Base-by-base conservation (phyloP, 2,329 filamentous ascomycete species). In the Daldinia sp. region DNA sequence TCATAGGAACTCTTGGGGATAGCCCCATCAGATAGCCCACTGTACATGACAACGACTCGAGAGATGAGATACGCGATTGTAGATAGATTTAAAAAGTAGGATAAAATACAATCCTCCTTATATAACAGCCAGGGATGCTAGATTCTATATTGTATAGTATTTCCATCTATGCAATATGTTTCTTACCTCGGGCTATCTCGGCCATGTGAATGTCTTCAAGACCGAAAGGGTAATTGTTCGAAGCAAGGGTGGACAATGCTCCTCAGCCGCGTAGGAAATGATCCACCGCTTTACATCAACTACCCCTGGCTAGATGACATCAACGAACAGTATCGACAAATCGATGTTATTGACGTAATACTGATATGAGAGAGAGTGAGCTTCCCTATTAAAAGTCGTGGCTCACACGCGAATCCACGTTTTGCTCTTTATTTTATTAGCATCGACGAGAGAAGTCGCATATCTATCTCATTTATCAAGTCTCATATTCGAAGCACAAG, bases 221-320 rank as follows among this genome's bases (percentile, higher is more conserved):
- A 30, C 6, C 4, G 45, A 48, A 9, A 48, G 4, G 9, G 25
- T 6, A 17, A n/a, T 9, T 1, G n/a, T 6, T 47, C 23, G n/a
- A 21, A 32, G 25, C 8, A 48, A 13, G 19, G 43, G 45, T 29
- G 17, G 30, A 39, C 17, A 32, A 52, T 47, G 13, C 39, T 45
- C 45, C 32, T 54, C 23, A 63, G 63, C 48, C 59, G 51, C 57
- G 57, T 59, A 52, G 49, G 54, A 52, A 60, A 41, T 11, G 58
- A 49, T 30, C 49, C 48, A 48, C 53, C n/a, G 49, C 43, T 47
- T 54, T 54, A 49, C 54, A 53, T 57, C 41, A 48, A 39, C 11
- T 59, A 63, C 62, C 52, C 61, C 58, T 58, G 52, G 52, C 52
- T 60, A 63, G 35, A 67, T 67, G 64, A 67, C 64, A 67, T 67